phyloP scores from a whole-genome alignment of 1,139 yeast species.

The Blastobotrys raffinosifermentans region DNA sequence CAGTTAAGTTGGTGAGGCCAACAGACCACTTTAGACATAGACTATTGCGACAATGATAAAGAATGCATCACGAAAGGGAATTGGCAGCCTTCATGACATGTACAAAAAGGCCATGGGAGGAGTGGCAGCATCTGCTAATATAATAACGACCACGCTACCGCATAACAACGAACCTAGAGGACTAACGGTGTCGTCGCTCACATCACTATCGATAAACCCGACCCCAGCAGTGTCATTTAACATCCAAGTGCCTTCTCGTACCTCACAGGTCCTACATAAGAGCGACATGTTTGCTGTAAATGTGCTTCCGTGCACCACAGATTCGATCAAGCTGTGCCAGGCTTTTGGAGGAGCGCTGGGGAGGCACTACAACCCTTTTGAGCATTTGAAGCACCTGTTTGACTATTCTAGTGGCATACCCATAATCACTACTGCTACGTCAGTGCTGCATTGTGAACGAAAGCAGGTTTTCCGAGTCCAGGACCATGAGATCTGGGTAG shows the following conservation, averaged over 20 bases:
- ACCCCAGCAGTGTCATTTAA: slow-evolving; percentile 73
- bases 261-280: slow-evolving; percentile 58
- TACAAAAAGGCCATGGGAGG: slow-evolving; percentile 22
- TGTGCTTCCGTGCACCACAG: slow-evolving; percentile 52
- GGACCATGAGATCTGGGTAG: slow-evolving; percentile 87
- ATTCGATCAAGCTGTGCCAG: slow-evolving; percentile 40
- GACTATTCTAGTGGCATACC: slow-evolving; percentile 42
- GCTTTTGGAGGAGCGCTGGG: slow-evolving; percentile 34
- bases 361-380: slow-evolving; percentile 31
- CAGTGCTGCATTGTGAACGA: slow-evolving; percentile 59
- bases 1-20: too few relatives aligned
- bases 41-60: too few relatives aligned
- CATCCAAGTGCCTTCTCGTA: slow-evolving; percentile 73
- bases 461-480: slow-evolving; percentile 52
- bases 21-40: too few relatives aligned
- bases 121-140: slow-evolving; percentile 24
- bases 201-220: slow-evolving; percentile 71
- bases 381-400: slow-evolving; percentile 40
- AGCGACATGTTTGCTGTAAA: slow-evolving; percentile 63
- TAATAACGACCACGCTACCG: slow-evolving; percentile 18
- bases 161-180: slow-evolving; percentile 39
- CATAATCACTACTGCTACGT: slow-evolving; percentile 51
- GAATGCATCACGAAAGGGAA: background rate
- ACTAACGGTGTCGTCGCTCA: slow-evolving; percentile 74
- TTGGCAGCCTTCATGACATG: background rate